phyloP scores from a whole-genome alignment of 177 flowering plant species.

The Vitis hybrid region DNA sequence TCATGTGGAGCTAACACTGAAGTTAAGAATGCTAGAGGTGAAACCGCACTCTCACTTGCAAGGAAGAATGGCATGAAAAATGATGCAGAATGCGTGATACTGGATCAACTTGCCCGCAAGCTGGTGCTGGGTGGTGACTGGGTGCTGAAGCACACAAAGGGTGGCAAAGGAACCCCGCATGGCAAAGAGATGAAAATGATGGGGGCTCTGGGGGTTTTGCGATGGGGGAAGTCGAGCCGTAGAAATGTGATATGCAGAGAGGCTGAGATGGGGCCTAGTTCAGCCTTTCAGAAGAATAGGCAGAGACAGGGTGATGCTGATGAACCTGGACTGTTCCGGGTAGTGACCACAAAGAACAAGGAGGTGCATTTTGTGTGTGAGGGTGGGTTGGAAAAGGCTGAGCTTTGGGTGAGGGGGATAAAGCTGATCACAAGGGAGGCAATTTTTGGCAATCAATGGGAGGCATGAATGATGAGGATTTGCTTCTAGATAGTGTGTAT shows the following conservation, averaged over 20 bases:
- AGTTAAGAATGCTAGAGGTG: constrained; percentile 39
- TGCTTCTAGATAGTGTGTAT: constrained; percentile 13
- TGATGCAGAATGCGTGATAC: constrained; percentile 47
- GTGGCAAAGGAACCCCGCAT: constrained; percentile 60
- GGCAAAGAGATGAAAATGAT: constrained; percentile 47
- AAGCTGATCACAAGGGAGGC: constrained; percentile 50
- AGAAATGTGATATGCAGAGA: constrained; percentile 62
- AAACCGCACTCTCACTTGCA: constrained; percentile 60
- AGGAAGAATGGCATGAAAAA: constrained; percentile 26
- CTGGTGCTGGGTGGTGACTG: constrained; percentile 43
- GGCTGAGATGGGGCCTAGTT: constrained; percentile 53
- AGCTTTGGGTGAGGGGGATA: constrained; percentile 75
- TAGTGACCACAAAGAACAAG: constrained; percentile 52
- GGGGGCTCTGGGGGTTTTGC: constrained; percentile 38
- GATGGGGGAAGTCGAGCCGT: constrained; percentile 60
- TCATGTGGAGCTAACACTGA: constrained; percentile 44
- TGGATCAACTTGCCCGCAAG: constrained; percentile 51
- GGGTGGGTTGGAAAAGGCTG: constrained; percentile 52
- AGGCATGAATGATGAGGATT: neutral
- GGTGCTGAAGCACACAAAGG: constrained; percentile 59
- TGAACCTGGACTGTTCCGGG: constrained; percentile 48
- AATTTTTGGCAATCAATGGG: constrained; percentile 11
- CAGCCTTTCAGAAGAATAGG: constrained; percentile 36
- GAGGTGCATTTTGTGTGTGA: constrained; percentile 70
- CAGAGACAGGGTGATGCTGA: constrained; percentile 31